Conservation (phyloP, 257 asterid genomes). For the Solanum pennellii region DNA sequence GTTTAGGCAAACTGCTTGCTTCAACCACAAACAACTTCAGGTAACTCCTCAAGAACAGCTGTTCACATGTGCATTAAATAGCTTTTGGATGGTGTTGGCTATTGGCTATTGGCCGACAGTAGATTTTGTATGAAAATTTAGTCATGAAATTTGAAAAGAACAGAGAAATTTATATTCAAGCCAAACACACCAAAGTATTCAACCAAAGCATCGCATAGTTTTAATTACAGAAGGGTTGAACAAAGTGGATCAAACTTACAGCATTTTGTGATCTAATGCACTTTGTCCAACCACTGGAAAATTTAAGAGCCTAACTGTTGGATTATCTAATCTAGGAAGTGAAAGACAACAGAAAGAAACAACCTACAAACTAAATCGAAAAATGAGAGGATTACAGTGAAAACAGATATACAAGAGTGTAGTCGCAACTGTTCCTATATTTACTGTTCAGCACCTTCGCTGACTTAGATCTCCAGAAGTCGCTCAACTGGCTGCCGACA, state of each 20-base stretch:
- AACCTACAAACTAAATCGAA: not conserved
- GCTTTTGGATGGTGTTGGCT: not conserved
- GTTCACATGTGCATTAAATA: not conserved
- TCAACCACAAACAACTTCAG: not conserved
- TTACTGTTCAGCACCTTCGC: slow-evolving; percentile 50
- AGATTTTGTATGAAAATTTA: not conserved
- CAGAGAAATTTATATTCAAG: not conserved
- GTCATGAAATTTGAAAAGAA: not conserved
- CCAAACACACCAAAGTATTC: not conserved
- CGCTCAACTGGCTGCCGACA: slow-evolving; percentile 99
- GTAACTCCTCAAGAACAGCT: not conserved
- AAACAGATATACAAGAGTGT: not conserved
- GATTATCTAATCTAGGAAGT: not conserved
- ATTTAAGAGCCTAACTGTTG: not conserved
- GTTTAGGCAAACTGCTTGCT: not conserved
- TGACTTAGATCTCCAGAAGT: slow-evolving; percentile 87
- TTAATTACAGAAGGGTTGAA: not conserved
- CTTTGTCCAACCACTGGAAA: not conserved
- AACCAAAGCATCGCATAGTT: not conserved
- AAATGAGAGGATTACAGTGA: not conserved
- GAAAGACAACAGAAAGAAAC: not conserved
- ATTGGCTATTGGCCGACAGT: not conserved
- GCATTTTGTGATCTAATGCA: not conserved
- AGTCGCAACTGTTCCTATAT: not conserved
- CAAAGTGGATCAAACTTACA: not conserved